A percentile compares a stretch with the other conserved stretches of the same genome.
phyloP scores from a whole-genome alignment of 345 rosid species.

The Luvunga scandens region DNA sequence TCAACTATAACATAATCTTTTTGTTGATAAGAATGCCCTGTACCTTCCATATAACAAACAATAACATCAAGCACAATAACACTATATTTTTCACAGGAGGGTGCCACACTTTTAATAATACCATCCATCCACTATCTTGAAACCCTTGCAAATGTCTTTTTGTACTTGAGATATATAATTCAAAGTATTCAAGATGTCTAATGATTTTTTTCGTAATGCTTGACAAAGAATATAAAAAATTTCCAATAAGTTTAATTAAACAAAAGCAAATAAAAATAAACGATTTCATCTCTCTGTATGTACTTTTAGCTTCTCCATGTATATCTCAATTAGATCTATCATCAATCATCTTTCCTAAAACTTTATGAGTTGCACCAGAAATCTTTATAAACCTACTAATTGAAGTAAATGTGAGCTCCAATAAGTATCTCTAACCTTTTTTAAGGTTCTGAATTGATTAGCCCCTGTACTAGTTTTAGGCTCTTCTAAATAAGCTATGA shows the following conservation, averaged over 20 bases:
- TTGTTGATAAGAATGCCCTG: background rate
- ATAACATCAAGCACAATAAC: too few relatives aligned
- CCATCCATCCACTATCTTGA: background rate
- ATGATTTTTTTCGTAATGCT: background rate
- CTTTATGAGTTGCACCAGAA: too few relatives aligned
- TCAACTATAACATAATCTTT: too few relatives aligned
- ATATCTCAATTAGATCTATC: too few relatives aligned
- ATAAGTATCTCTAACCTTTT: too few relatives aligned
- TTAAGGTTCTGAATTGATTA: too few relatives aligned
- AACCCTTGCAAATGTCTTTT: background rate
- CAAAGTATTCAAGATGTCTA: background rate
- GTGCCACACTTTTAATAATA: background rate
- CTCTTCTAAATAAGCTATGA: background rate
- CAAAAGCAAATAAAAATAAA: background rate
- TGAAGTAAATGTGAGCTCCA: too few relatives aligned
- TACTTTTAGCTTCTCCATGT: too few relatives aligned
- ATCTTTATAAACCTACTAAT: too few relatives aligned
- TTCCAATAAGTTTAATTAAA: background rate
- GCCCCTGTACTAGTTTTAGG: too few relatives aligned
- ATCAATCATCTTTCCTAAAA: too few relatives aligned
- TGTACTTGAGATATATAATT: background rate
- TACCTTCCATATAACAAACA: background rate
- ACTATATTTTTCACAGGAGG: background rate
- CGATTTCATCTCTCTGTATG: too few relatives aligned
- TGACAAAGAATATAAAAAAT: background rate